Conservation (phyloP, 495 filamentous ascomycete genomes). For the Penicillium odoratum region DNA sequence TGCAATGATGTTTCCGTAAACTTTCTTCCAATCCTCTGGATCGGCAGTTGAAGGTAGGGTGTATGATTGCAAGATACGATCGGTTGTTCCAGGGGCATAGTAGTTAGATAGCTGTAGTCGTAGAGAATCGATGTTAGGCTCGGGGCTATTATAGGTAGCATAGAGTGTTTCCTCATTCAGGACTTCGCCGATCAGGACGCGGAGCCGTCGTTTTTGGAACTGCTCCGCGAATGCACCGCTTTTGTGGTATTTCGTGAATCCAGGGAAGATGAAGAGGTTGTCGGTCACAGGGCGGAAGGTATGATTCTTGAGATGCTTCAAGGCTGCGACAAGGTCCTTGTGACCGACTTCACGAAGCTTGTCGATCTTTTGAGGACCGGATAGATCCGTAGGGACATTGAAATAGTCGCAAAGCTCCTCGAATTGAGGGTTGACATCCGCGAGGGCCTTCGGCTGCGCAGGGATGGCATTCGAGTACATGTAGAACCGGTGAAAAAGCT, state of each 20-base stretch:
- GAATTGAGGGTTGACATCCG: slow-evolving; percentile 48
- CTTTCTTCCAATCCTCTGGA: slow-evolving; percentile 40
- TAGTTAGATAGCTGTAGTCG: slow-evolving; percentile 43
- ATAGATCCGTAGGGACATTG: slow-evolving; percentile 25
- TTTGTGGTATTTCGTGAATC: slow-evolving; percentile 41
- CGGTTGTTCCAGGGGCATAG: slow-evolving; percentile 38
- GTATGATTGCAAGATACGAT: slow-evolving; percentile 38
- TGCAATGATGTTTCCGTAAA: slow-evolving; percentile 47
- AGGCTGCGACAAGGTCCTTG: slow-evolving; percentile 32
- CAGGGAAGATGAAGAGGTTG: slow-evolving; percentile 37
- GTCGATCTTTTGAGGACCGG: slow-evolving; percentile 36
- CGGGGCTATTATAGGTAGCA: slow-evolving; percentile 33
- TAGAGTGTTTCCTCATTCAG: slow-evolving; percentile 48
- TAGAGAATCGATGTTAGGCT: slow-evolving; percentile 34
- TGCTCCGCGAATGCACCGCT: slow-evolving; percentile 40
- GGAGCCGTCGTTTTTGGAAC: slow-evolving; percentile 39
- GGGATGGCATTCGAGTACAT: slow-evolving; percentile 53
- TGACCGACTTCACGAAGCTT: slow-evolving; percentile 33
- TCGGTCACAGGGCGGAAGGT: slow-evolving; percentile 49
- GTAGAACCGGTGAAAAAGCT: slow-evolving; percentile 38
- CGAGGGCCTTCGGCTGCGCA: slow-evolving; percentile 42
- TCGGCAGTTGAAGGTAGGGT: slow-evolving; percentile 23
- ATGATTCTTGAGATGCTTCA: slow-evolving; percentile 35
- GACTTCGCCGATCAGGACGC: slow-evolving; percentile 49
- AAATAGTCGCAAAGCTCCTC: slow-evolving; percentile 45